A percentile compares a stretch with the other conserved stretches of the same genome.
Evolutionary conservation across 768 basidiomycete genomes (phyloP).

Genomic region (Kwoniella heveanensis): DNA sequence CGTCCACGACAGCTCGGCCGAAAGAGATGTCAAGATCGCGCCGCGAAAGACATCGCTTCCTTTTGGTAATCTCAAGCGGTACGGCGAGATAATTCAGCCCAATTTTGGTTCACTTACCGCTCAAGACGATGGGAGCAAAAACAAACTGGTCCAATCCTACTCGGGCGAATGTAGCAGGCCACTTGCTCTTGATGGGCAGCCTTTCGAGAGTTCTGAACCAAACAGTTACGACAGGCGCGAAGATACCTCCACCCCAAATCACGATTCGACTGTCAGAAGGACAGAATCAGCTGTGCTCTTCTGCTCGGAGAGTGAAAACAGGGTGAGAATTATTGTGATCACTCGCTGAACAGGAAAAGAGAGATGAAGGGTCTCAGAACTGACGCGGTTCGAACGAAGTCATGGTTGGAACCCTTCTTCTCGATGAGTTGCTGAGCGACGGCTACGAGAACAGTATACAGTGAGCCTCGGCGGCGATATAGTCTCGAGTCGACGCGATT

Average conservation of each 20-base stretch:
- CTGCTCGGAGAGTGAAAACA: too few species aligned
- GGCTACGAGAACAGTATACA: slow-evolving; percentile 49
- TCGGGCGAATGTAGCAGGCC: slow-evolving; percentile 52
- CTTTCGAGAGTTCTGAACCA: slow-evolving; percentile 77
- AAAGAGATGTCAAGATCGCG: too few species aligned
- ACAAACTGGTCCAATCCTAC: slow-evolving; percentile 80
- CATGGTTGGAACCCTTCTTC: slow-evolving; percentile 69
- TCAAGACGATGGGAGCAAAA: slow-evolving; percentile 69
- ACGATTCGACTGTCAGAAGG: slow-evolving; percentile 45
- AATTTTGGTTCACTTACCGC: slow-evolving; percentile 37
- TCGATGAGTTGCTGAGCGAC: slow-evolving; percentile 87
- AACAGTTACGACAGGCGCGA: slow-evolving; percentile 78
- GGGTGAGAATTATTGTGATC: too few species aligned
- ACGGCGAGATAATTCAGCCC: background rate
- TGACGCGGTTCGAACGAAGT: slow-evolving; percentile 58
- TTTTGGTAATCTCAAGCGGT: background rate
- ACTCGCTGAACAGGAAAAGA: too few species aligned
- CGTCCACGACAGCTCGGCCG: too few species aligned
- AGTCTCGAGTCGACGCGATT: too few species aligned
- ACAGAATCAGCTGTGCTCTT: background rate
- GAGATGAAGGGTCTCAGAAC: background rate
- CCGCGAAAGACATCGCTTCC: too few species aligned
- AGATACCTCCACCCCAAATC: slow-evolving; percentile 72
- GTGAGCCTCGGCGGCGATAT: too few species aligned
- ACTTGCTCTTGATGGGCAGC: slow-evolving; percentile 62